phyloP scores from a whole-genome alignment of 2,329 filamentous ascomycete species.

The Fusarium continuum region DNA sequence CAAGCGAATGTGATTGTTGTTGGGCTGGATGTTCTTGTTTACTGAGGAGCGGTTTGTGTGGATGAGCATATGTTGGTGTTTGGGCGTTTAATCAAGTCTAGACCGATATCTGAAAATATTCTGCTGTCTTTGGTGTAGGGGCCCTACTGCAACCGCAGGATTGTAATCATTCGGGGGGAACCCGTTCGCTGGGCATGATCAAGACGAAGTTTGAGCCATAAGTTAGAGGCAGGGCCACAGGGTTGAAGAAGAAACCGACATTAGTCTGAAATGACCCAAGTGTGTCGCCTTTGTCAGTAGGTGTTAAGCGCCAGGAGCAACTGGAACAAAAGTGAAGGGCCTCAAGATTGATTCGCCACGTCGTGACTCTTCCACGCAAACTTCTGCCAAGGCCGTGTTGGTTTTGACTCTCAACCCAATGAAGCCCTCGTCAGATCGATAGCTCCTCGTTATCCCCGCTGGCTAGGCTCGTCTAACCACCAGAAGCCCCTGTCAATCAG shows the following conservation, averaged over 20 bases:
- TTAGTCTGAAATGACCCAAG: too few species aligned
- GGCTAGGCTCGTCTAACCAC: background rate
- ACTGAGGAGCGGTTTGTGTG: too few species aligned
- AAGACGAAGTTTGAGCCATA: background rate
- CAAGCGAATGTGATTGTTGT: constrained; percentile 42
- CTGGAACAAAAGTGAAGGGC: too few species aligned
- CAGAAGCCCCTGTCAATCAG: background rate
- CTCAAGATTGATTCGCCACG: too few species aligned
- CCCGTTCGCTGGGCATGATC: too few species aligned
- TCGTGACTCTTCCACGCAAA: too few species aligned
- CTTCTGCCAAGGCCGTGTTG: background rate
- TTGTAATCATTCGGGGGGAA: too few species aligned
- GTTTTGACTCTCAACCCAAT: background rate
- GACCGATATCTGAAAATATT: too few species aligned
- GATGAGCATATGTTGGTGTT: background rate
- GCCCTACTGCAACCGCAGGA: too few species aligned
- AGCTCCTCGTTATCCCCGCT: background rate
- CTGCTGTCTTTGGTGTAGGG: too few species aligned
- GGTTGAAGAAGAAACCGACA: background rate
- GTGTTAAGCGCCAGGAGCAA: background rate
- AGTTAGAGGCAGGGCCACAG: background rate
- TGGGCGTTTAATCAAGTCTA: too few species aligned
- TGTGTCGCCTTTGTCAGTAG: too few species aligned
- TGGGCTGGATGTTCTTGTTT: background rate
- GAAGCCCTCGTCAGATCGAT: constrained; percentile 15